Evolutionary conservation across 148 eudicot genomes (phyloP), one percentile per base, ranked within the genome.

Genomic region (Rhododendron ovatum): DNA sequence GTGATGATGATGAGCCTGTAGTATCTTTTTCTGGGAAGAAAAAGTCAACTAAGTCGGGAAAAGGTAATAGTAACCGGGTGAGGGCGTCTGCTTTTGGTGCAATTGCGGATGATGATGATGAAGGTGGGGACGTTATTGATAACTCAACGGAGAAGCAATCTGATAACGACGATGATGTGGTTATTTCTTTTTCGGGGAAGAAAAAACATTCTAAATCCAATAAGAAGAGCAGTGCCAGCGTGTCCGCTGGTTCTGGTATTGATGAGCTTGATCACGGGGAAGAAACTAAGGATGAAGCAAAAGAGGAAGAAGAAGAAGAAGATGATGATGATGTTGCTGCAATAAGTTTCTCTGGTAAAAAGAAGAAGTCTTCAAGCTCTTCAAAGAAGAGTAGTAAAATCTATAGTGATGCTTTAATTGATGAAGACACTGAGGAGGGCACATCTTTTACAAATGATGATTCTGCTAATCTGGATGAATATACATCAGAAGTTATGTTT

Each of bases 331-430:
- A 87, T 75, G 83, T 81, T 33, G 84, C 86, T 82, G 84, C 83
- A 5, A 83, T 92, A 85, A 78, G 91, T 26, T 94, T 95, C 86
- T 83, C 92, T 5, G 97, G 95, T 51, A 94, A 94, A 87, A 93
- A 91, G 87, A 89, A 94, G 88, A 92, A 92, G 89, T 93, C 95
- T 30, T 93, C 94, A 28, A 94, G 92, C 89, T 90, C 92, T 41
- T 87, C 90, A 14, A 93, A 93, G 89, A 92, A 90, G 90, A 84
- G 83, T 85, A 86, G 87, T 20, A 91, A 57, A 87, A 80, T 87
- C 59, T 94, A 91, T 82, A 89, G 89, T 91, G 89, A 91, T 39
- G 90, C 88, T 37, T 83, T 91, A 67, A 81, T 92, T 69, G 94
- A 91, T 73, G 98, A 92, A 61, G 93, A 91, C 47, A 91, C 85